phyloP scores from a whole-genome alignment of 2,329 filamentous ascomycete genomes.

The Cadophora malorum region DNA sequence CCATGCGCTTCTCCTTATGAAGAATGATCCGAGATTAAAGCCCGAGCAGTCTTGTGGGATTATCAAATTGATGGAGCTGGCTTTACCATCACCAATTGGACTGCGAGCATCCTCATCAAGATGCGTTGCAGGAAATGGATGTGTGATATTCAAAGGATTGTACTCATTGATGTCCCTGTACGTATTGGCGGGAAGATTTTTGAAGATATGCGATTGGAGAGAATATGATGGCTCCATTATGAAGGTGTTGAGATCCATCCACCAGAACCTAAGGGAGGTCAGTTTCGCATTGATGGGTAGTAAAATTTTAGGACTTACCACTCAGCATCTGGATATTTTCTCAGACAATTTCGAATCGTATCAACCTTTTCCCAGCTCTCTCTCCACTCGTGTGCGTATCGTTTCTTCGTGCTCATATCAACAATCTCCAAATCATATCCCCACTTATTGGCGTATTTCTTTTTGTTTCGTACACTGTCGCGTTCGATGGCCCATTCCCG shows the following conservation, averaged over 20 bases:
- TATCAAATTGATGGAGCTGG: conserved; percentile 83
- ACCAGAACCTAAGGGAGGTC: conserved; percentile 86
- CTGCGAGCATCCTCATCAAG: conserved; percentile 79
- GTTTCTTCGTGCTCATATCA: conserved; percentile 98
- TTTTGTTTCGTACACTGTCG: conserved; percentile 95
- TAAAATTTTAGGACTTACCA: conserved; percentile 66
- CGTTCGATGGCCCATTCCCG: conserved; percentile 98
- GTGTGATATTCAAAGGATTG: conserved; percentile 92
- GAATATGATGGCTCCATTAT: conserved; percentile 96
- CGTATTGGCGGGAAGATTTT: conserved; percentile 72
- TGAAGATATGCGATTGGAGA: conserved; percentile 88
- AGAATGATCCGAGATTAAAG: conserved; percentile 97
- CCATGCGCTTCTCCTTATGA: conserved; percentile 84
- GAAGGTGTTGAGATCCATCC: conserved; percentile 96
- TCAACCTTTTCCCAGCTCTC: conserved; percentile 99
- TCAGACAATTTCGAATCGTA: conserved; percentile 84
- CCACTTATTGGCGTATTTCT: conserved; percentile 84
- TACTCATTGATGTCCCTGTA: conserved; percentile 97
- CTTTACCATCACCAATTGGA: conserved; percentile 75
- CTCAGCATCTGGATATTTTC: conserved; percentile 94
- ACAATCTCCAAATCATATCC: conserved; percentile 96
- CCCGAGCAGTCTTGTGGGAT: conserved; percentile 93
- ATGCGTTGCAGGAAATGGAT: conserved; percentile 76
- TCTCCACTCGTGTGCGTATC: conserved; percentile 98
- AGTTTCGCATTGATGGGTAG: conserved; percentile 33